Evolutionary conservation across 2,329 filamentous ascomycete species (phyloP), one percentile per base, ranked within the genome.

Genomic region (Dactylellina sp.): DNA sequence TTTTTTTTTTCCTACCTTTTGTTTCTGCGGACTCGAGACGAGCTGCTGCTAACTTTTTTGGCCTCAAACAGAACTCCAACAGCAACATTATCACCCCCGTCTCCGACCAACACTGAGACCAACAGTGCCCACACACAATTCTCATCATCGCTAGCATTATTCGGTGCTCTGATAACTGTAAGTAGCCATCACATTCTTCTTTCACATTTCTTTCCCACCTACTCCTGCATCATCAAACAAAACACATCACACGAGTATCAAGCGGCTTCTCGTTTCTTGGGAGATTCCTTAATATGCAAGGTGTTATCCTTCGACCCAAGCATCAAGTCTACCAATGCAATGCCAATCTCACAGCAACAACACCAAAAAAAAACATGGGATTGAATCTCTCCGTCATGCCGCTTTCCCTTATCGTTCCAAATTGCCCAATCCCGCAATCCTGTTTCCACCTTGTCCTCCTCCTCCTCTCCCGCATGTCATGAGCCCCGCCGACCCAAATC

Each of bases 101-200:
- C 68, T 50, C 68, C 68, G 25, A 72, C 68, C 20, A 60, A 64
- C 60, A 72, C 68, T 32, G 68, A 72, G 53, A 61, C 60, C 4
- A 72, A 59, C 55, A 66, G 55, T 25, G 55, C 60, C 12, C 68
- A 72, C 39, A 65, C 55, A 24, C 68, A 72, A 22, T 72, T 72
- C 47, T 72, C 68, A 24, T 72, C 68, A 22, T 72, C 68, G 60
- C 53, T 72, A 59, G 68, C 68, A 39, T 57, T 72, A 32, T 72
- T 72, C 25, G 68, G 68, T 20, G 68, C 68, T 56, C 60, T 72
- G 68, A 72, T 72, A 72, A 64, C 68, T 47, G 68, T 72, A 72
- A 72, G 68, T 64, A 49, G 28, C 28, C 28, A 18, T 20, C 46
- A n/a, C n/a, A n/a, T 24, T 60, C 39, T 7, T 46, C 28, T 55